phyloP scores from a whole-genome alignment of 2,329 filamentous ascomycete genomes.

The Rhynchosporium graminicola region DNA sequence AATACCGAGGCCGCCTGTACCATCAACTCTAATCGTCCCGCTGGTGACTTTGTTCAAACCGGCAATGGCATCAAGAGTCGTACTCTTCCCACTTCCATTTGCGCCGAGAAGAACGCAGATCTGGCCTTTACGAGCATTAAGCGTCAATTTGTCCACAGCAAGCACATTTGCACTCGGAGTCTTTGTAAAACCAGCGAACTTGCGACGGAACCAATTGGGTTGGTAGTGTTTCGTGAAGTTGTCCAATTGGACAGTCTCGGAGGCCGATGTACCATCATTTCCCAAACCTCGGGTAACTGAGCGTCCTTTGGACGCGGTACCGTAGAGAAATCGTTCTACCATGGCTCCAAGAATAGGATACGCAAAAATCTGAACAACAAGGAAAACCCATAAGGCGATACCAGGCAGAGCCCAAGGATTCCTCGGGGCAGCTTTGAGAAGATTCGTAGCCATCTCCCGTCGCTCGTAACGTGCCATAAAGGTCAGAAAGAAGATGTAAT shows the following conservation, averaged over 20 bases:
- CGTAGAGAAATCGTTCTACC: slow-evolving; percentile 73
- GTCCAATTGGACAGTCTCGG: slow-evolving; percentile 66
- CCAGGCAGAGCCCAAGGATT: slow-evolving; percentile 71
- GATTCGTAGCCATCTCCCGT: slow-evolving; percentile 57
- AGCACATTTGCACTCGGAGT: slow-evolving; percentile 63
- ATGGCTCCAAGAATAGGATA: slow-evolving; percentile 76
- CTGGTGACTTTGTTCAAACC: slow-evolving; percentile 76
- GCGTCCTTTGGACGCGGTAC: slow-evolving; percentile 67
- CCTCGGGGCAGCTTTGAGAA: slow-evolving; percentile 61
- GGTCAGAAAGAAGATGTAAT: slow-evolving; percentile 79
- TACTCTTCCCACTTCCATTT: slow-evolving; percentile 89
- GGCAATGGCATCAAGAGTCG: slow-evolving; percentile 84
- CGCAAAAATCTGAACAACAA: slow-evolving; percentile 73
- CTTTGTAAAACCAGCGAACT: slow-evolving; percentile 41
- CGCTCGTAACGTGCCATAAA: slow-evolving; percentile 77
- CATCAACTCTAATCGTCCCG: slow-evolving; percentile 76
- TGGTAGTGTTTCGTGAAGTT: slow-evolving; percentile 77
- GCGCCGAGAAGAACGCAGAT: slow-evolving; percentile 86
- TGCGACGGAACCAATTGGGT: slow-evolving; percentile 61
- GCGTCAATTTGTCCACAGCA: slow-evolving; percentile 74
- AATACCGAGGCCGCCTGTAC: slow-evolving; percentile 77
- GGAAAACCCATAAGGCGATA: slow-evolving; percentile 75
- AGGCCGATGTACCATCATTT: slow-evolving; percentile 15
- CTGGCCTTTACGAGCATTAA: slow-evolving; percentile 74
- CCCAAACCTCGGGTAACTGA: slow-evolving; percentile 46